These are phyloP conservation scores for Prunus mira DNA, from an alignment of 306 rosid species.

Conservation along the genomic window DNA sequence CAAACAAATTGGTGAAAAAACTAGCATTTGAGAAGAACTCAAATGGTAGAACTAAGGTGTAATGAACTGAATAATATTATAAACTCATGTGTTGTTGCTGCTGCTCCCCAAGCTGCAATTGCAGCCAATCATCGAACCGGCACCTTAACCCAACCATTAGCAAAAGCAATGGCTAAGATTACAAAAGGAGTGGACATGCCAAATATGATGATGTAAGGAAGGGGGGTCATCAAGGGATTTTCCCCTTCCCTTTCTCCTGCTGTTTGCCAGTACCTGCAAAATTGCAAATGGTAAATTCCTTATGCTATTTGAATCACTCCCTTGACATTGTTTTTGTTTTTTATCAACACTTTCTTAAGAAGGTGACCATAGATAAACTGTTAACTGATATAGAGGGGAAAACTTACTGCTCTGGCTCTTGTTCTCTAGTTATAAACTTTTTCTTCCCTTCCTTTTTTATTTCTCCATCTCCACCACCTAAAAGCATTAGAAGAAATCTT, in stretches of 20 bases:
- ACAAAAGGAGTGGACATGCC: conserved; percentile 99
- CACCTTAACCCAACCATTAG: conserved; percentile 94
- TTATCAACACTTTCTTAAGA: not conserved
- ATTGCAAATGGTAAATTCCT: conserved; percentile 4
- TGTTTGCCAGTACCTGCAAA: conserved; percentile 88
- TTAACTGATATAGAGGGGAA: not conserved
- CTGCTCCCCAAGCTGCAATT: not conserved
- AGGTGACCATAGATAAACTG: not conserved
- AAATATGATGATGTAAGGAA: conserved; percentile 90
- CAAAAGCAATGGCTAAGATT: conserved; percentile 95
- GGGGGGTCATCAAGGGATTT: conserved; percentile 94
- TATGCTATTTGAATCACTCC: not conserved
- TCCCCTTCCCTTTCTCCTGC: conserved; percentile 98
- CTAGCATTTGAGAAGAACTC: conserved; percentile 13
- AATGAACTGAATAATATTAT: conserved; percentile 4
- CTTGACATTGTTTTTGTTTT: not conserved
- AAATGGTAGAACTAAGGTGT: conserved; percentile 5
- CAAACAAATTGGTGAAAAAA: not conserved
- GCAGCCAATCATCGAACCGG: conserved; percentile 60
- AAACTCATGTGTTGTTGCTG: conserved; percentile 25
- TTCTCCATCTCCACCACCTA: conserved; percentile 79
- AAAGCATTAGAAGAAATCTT: conserved; percentile 14
- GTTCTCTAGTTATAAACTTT: conserved; percentile 82
- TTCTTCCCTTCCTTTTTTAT: conserved; percentile 62
- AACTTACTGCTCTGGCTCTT: conserved; percentile 88